These are phyloP conservation scores for Populus nigra DNA, from an alignment of 345 rosid species.

Conservation along the genomic window DNA sequence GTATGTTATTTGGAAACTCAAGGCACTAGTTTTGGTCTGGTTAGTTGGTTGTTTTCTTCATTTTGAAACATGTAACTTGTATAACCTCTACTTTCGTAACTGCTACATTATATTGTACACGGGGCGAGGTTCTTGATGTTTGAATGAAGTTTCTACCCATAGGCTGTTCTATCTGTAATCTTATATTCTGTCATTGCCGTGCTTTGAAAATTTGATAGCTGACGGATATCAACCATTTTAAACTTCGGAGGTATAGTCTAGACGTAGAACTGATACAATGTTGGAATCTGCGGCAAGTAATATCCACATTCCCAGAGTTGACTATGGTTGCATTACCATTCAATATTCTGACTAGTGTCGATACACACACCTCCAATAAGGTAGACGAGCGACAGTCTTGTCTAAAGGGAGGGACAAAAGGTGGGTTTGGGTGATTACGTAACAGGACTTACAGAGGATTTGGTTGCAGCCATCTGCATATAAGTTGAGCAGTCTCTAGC, in stretches of 20 bases:
- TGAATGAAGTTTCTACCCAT: not conserved
- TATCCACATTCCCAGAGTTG: not conserved
- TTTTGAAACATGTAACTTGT: constrained; percentile 3
- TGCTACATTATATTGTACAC: not conserved
- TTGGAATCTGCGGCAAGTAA: not conserved
- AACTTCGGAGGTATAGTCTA: not conserved
- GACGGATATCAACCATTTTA: not conserved
- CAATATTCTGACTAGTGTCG: not conserved
- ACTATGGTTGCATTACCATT: not conserved
- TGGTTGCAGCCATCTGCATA: not conserved
- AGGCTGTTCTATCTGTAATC: not conserved
- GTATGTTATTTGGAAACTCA: not conserved
- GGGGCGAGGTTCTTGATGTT: not conserved
- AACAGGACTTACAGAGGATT: not conserved
- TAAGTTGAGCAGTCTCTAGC: not conserved
- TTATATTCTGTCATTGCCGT: not conserved
- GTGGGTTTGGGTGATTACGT: not conserved
- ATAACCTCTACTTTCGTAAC: not conserved
- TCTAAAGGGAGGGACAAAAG: not conserved
- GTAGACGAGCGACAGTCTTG: not conserved
- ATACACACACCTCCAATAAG: not conserved
- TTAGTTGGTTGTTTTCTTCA: not conserved
- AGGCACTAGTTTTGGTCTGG: not conserved
- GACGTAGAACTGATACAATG: not conserved
- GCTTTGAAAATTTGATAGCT: not conserved